Evolutionary conservation across 495 filamentous ascomycete species (phyloP).

Genomic region (Chaetomium cochliodes): DNA sequence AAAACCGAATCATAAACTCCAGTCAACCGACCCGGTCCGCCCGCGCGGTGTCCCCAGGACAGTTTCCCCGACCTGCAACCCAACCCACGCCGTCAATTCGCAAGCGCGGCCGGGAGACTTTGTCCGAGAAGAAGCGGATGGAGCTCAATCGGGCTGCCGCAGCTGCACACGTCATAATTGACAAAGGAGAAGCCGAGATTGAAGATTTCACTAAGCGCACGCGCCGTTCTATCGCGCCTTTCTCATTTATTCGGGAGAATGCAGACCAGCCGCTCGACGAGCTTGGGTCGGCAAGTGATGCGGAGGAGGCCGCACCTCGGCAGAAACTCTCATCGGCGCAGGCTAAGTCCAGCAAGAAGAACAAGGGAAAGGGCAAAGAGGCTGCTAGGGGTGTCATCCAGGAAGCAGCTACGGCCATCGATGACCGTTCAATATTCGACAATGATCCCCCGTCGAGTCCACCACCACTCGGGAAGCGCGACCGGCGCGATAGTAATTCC

Average conservation of each 20-base stretch:
- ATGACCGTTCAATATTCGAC: background rate
- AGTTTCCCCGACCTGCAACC: background rate
- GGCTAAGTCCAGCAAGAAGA: background rate
- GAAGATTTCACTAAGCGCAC: background rate
- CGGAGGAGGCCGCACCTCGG: background rate
- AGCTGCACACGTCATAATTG: background rate
- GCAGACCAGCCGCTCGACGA: background rate
- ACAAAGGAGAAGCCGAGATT: background rate
- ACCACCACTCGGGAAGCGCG: background rate
- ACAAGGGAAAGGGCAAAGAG: conserved; percentile 11
- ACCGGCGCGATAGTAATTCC: conserved; percentile 3
- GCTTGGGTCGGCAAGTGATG: background rate
- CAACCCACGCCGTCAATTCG: conserved; percentile 3
- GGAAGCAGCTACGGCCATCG: background rate
- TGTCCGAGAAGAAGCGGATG: background rate
- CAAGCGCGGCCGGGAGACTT: background rate
- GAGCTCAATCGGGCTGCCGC: background rate
- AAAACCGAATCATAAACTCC: background rate
- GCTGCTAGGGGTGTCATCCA: background rate
- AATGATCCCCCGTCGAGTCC: conserved; percentile 11
- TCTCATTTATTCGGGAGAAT: background rate
- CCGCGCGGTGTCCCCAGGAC: background rate
- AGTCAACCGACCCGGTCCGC: background rate
- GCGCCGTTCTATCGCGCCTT: conserved; percentile 4
- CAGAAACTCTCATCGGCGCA: background rate